Conservation (phyloP, 2,329 filamentous ascomycete genomes). For the Rutstroemia sp. region DNA sequence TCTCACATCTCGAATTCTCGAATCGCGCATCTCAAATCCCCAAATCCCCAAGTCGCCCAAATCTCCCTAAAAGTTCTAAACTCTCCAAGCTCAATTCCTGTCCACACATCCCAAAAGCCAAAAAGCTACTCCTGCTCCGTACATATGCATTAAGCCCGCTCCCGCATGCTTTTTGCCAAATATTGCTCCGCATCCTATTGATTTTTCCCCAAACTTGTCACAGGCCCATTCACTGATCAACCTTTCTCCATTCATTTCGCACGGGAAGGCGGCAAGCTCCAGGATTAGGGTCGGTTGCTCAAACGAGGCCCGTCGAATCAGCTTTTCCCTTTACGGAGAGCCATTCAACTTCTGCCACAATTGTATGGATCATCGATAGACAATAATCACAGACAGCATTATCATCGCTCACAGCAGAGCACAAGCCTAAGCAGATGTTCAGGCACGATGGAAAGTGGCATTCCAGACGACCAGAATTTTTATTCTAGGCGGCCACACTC, state of each 20-base stretch:
- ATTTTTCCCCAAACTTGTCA: neutral
- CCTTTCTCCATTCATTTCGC: neutral
- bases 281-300: constrained; percentile 7
- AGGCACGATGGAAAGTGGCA: constrained; percentile 27
- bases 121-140: neutral
- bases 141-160: neutral
- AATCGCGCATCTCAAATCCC: no score
- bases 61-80: no score
- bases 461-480: constrained; percentile 29
- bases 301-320: constrained; percentile 5
- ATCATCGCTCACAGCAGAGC: constrained; percentile 3
- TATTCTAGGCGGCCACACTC: constrained; percentile 21
- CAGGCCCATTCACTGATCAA: neutral
- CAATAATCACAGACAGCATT: constrained; percentile 4
- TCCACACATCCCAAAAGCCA: no score
- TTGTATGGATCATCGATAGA: constrained; percentile 10
- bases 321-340: neutral
- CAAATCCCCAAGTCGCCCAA: no score
- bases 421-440: constrained; percentile 21
- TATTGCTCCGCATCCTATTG: neutral
- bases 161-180: neutral
- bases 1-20: no score
- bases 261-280: neutral
- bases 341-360: constrained; percentile 12
- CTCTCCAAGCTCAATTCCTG: no score